Base-by-base conservation (phyloP, 129 eudicot genomes). In the Lactuca sativa region DNA sequence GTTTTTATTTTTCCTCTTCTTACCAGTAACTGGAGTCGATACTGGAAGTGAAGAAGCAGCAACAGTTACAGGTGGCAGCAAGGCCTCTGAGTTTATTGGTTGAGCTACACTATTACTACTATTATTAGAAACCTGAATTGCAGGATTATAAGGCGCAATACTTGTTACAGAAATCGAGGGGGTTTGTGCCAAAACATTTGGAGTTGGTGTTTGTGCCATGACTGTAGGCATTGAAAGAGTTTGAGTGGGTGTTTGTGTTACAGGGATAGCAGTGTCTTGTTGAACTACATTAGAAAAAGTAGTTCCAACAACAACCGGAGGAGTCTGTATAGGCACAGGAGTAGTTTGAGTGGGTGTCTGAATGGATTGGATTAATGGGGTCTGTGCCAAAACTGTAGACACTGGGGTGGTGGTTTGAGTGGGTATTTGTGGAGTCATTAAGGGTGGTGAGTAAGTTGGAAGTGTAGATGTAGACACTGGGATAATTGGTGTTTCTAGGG, bases 1-100 rank as follows among this genome's bases (percentile, higher is more conserved):
- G 11, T 70, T 82, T 55, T 74, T 83, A 18, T 67, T 69, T 5
- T 55, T 78, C 43, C 75, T 41, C 43, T 82, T 81, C 62, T 56
- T 66, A 8, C 60, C 77, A 69, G 81, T 64, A 9, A 64, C 66
- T 14, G 53, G 41, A 57, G 52, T 65, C 8, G 66, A n/a, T n/a
- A n/a, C n/a, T n/a, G n/a, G n/a, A n/a, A n/a, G n/a, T n/a, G n/a
- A n/a, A n/a, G n/a, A 17, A 56, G 14, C 3, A 55, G 54, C 25
- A 30, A 34, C 58, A 14, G 66, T 44, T 16, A 16, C 21, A 43
- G 67, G 12, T 57, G 59, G 3, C 3, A 9, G 51, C 10, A 25
- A 56, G 6, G 7, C 56, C 7, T 56, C 66, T 43, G 79, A 13
- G 30, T 43, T 66, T 16, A 21, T 38, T 2, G 41, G 4, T 10